Evolutionary conservation across 2,329 filamentous ascomycete species (phyloP), one percentile per base, ranked within the genome.

Genomic region (Botrytis porri): DNA sequence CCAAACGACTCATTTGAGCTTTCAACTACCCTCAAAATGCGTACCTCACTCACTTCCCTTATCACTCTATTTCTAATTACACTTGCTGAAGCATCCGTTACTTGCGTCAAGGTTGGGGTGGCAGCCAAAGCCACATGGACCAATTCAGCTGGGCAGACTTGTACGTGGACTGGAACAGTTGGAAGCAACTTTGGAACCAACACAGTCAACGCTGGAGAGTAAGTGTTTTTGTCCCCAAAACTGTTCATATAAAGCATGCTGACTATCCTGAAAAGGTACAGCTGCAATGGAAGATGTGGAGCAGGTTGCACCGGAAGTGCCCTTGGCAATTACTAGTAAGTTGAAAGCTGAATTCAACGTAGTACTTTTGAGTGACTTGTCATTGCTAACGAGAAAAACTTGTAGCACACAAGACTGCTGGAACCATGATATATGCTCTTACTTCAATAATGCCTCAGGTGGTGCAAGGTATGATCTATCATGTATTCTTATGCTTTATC

Each of bases 401-500:
- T 35, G 14, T 41, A 75, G 75, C 73, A 86, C 85, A 0, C 85
- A 86, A 74, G 84, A 86, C 67, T 86, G 85, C 76, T 86, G 84
- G 75, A 83, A 82, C 0, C 85, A 86, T 71, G 85, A 86, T 66
- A 83, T 86, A 20, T 87, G 85, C 77, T 86, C 84, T 6, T 86
- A 84, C 75, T 86, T 86, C 73, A 83, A 86, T 43, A 83, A 83
- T 69, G 84, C 85, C 2, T 83, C 79, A n/a, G 84, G 84, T 12
- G 85, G 85, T 3, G 79, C 83, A 0, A 84, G 82, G 85, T 85
- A 77, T n/a, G n/a, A n/a, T 35, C 5, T 37, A 20, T 20, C 8
- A 37, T 51, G 16, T 63, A 6, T 63, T 45, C 3, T 32, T 37
- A 8, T 25, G 37, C 25, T 18, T 35, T 12, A 8, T 41, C 51